These are phyloP conservation scores for Patellifolia procumbens DNA, from an alignment of 179 eudicot species.

Conservation along the genomic window DNA sequence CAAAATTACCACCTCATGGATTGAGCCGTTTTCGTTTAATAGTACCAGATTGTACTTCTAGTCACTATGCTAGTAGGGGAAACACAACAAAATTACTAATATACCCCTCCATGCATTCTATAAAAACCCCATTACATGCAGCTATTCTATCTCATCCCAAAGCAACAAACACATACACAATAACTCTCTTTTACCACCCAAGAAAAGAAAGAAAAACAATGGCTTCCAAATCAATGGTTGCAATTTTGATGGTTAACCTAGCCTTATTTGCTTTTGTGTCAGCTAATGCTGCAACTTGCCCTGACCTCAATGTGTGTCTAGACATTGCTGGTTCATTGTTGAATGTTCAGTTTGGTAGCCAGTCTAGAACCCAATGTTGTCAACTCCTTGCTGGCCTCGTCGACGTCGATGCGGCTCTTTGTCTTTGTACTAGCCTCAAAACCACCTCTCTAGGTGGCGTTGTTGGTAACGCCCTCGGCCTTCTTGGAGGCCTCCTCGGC, in stretches of 20 bases:
- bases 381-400: not conserved
- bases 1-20: too few relatives aligned
- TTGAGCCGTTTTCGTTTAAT: too few relatives aligned
- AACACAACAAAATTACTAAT: not conserved
- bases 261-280: not conserved
- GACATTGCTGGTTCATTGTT: not conserved
- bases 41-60: too few relatives aligned
- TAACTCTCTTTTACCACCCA: not conserved
- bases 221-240: not conserved
- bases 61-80: not conserved
- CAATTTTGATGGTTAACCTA: not conserved
- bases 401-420: not conserved
- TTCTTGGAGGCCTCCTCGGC: not conserved
- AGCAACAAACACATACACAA: not conserved
- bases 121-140: not conserved
- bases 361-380: not conserved
- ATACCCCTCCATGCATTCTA: not conserved
- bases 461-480: not conserved
- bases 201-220: too few relatives aligned
- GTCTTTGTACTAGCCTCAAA: not conserved
- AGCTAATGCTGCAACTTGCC: not conserved
- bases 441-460: not conserved
- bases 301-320: not conserved
- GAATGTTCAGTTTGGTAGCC: not conserved
- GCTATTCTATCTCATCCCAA: not conserved